Evolutionary conservation across 2,329 filamentous ascomycete species (phyloP).

Genomic region (Coniochaeta sp.): DNA sequence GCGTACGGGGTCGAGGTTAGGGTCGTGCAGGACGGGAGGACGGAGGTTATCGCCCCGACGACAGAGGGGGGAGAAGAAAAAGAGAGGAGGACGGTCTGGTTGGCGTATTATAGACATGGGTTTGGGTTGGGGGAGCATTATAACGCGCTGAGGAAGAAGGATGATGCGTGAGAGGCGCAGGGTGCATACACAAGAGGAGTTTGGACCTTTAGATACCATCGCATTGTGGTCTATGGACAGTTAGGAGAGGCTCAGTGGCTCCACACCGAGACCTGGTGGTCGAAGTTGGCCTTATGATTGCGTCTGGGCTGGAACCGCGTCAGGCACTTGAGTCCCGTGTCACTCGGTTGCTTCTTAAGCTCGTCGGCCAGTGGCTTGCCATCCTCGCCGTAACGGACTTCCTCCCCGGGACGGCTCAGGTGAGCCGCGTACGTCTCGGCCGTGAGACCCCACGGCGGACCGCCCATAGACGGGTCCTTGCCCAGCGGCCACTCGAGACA

Average conservation of each 20-base stretch:
- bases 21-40: constrained; percentile 77
- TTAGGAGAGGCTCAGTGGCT: constrained; percentile 16
- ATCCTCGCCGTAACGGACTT: constrained; percentile 49
- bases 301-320: constrained; percentile 42
- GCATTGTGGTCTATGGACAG: neutral
- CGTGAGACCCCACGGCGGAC: constrained; percentile 67
- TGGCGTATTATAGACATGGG: constrained; percentile 91
- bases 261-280: constrained; percentile 46
- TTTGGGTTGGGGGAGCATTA: constrained; percentile 97
- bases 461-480: constrained; percentile 57
- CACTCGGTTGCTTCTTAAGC: constrained; percentile 26
- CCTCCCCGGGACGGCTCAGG: constrained; percentile 61
- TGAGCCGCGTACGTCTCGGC: constrained; percentile 66
- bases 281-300: constrained; percentile 40
- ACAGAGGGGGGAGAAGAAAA: constrained; percentile 31
- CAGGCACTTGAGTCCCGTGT: constrained; percentile 33
- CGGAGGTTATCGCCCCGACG: constrained; percentile 58
- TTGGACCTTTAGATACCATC: neutral
- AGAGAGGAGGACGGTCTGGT: constrained; percentile 62
- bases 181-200: too few species aligned
- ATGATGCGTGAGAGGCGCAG: neutral
- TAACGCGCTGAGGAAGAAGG: constrained; percentile 65
- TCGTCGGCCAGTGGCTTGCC: constrained; percentile 33
- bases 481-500: constrained; percentile 73
- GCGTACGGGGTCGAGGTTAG: constrained; percentile 74